phyloP scores from a whole-genome alignment of 1,284 basidiomycete genomes.

The Sanghuangporus sanghuang region DNA sequence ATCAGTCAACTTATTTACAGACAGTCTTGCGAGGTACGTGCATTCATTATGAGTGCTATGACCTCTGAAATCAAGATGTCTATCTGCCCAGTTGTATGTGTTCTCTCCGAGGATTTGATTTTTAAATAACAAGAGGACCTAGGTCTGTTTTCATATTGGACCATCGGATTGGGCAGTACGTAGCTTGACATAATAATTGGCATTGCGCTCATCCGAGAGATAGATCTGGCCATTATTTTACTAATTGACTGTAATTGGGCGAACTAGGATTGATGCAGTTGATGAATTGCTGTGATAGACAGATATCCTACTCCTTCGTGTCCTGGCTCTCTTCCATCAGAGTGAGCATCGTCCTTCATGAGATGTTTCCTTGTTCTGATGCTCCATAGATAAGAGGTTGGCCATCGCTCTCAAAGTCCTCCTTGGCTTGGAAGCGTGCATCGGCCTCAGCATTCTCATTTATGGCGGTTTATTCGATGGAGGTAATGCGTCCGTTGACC shows the following conservation, averaged over 20 bases:
- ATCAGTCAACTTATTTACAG: background rate
- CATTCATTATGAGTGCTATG: too few relatives aligned
- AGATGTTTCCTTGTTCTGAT: background rate
- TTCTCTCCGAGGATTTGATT: too few relatives aligned
- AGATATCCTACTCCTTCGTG: slow-evolving; percentile 9
- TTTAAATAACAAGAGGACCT: too few relatives aligned
- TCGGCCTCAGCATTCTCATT: background rate
- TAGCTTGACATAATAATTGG: background rate
- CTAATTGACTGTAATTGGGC: background rate
- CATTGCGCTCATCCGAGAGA: background rate
- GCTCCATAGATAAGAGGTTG: background rate
- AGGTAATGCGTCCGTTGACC: background rate
- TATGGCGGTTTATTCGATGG: background rate
- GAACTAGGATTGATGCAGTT: background rate
- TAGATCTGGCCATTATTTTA: background rate
- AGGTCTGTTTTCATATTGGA: background rate
- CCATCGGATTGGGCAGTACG: background rate
- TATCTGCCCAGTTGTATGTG: too few relatives aligned
- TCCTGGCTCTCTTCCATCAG: slow-evolving; percentile 4
- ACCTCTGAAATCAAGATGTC: too few relatives aligned
- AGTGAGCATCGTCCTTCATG: background rate
- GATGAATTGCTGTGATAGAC: background rate
- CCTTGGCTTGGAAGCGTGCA: background rate
- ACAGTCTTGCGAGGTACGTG: background rate
- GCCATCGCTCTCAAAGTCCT: background rate